Percentiles rank a stretch among this genome's conserved stretches.
Evolutionary conservation across 805 yeast genomes (phyloP).

Genomic region (Saturnispora dispora): DNA sequence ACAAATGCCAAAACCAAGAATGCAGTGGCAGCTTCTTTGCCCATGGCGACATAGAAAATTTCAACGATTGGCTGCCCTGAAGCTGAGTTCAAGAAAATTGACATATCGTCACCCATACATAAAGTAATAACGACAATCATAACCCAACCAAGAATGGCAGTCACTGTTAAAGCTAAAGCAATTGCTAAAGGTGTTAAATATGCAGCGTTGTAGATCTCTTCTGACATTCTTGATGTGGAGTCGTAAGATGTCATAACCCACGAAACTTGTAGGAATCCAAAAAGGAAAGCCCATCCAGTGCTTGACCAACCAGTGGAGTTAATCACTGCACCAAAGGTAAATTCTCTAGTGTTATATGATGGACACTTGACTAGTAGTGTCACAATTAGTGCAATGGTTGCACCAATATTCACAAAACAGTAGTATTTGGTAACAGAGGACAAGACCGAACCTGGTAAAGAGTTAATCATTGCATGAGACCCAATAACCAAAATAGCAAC

Average conservation of each 20-base stretch:
- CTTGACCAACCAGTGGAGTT: conserved; percentile 42
- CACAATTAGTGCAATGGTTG: conserved; percentile 41
- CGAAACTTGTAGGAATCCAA: conserved; percentile 47
- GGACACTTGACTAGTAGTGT: conserved; percentile 48
- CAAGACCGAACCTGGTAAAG: conserved; percentile 42
- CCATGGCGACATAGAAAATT: conserved; percentile 41
- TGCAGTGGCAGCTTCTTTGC: conserved; percentile 44
- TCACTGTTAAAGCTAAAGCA: conserved; percentile 40
- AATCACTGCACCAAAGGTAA: conserved; percentile 39
- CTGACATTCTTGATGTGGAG: conserved; percentile 47
- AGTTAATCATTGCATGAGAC: conserved; percentile 42
- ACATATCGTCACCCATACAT: conserved; percentile 34
- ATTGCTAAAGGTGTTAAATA: conserved; percentile 51
- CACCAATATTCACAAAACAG: conserved; percentile 41
- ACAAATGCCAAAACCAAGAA: conserved; percentile 40
- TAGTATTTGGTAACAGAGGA: conserved; percentile 42
- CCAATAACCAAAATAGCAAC: conserved; percentile 41
- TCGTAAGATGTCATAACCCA: conserved; percentile 56
- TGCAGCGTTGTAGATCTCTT: conserved; percentile 47
- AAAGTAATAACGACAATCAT: conserved; percentile 39
- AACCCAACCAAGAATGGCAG: conserved; percentile 43
- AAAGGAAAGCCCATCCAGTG: conserved; percentile 48
- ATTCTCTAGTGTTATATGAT: conserved; percentile 34
- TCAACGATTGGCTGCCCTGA: conserved; percentile 49
- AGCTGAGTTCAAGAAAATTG: conserved; percentile 24